Evolutionary conservation across 371 early-diverging fungal species (phyloP), one percentile per base, ranked within the genome.

Genomic region (Mortierella sp.): DNA sequence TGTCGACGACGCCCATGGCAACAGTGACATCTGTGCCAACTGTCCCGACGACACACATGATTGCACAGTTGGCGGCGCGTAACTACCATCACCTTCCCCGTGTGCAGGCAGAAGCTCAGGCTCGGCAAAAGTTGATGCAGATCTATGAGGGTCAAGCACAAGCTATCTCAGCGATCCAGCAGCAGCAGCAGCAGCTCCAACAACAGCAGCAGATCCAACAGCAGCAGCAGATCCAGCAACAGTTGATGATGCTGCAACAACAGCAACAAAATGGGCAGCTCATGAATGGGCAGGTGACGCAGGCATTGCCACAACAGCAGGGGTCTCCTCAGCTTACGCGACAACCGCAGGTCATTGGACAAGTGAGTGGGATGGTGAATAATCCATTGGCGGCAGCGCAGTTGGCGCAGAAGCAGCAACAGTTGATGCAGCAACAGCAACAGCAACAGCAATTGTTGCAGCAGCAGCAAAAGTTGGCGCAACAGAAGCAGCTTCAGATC

Each of bases 11-110:
- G 10, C 60, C 74, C 12, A 67, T 73, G 74, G 48, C 67, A 10
- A 31, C 76, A 1, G 28, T 60, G 14, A 47, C 63, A 6, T 45
- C 74, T 12, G 49, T 74, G 57, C 67, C 73, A 9, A 67, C 68
- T 10, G 76, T 60, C 7, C 68, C 68, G 0, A 68, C 76, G 8
- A 63, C 59, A 13, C 68, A 63, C 47, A 74, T 74, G 76, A 74
- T 74, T 52, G 53, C 63, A 7, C 68, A 74, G 48, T 24, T 74
- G 28, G 76, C 76, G 2, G 65, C 63, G 43, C 61, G n/a, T n/a
- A n/a, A 68, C 21, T 74, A 74, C 46, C 60, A 68, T 1, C 58
- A 68, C 47, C 47, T 74, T 21, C 76, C 76, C 9, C 68, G 65
- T 14, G 47, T 12, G n/a, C 76, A 74, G 28, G 76, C 76, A 4